These are phyloP conservation scores for Deakozyma indianensis DNA, from an alignment of 805 yeast genomes.

Conservation along the genomic window DNA sequence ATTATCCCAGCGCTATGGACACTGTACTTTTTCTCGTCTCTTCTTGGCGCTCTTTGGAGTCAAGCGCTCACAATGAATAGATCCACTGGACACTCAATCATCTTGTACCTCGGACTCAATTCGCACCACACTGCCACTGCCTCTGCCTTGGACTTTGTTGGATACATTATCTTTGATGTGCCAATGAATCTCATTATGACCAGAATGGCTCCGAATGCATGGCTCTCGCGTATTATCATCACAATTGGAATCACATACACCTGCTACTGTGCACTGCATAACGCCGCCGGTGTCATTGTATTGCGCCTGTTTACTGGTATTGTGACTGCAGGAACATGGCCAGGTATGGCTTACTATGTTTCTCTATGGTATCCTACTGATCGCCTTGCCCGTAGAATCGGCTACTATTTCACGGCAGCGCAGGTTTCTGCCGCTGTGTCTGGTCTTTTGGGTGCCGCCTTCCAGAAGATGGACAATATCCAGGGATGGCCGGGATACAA, in stretches of 20 bases:
- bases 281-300: constrained; percentile 50
- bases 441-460: constrained; percentile 77
- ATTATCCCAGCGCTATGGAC: constrained; percentile 78
- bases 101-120: constrained; percentile 34
- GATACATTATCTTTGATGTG: constrained; percentile 69
- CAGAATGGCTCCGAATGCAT: constrained; percentile 65
- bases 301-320: constrained; percentile 58
- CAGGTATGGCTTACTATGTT: constrained; percentile 74
- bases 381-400: constrained; percentile 63
- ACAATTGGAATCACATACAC: constrained; percentile 66
- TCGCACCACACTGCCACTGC: constrained; percentile 55
- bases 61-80: constrained; percentile 67
- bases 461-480: constrained; percentile 64
- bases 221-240: constrained; percentile 68
- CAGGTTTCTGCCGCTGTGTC: constrained; percentile 85
- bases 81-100: constrained; percentile 44
- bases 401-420: constrained; percentile 84
- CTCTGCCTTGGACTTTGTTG: constrained; percentile 69
- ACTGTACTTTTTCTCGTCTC: constrained; percentile 63
- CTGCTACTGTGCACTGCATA: constrained; percentile 52
- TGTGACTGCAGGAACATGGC: constrained; percentile 83
- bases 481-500: constrained; percentile 71
- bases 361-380: constrained; percentile 77
- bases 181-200: constrained; percentile 85
- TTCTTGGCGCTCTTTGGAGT: constrained; percentile 67